Evolutionary conservation across 805 yeast genomes (phyloP).

Genomic region (Suhomyces kilbournensis): DNA sequence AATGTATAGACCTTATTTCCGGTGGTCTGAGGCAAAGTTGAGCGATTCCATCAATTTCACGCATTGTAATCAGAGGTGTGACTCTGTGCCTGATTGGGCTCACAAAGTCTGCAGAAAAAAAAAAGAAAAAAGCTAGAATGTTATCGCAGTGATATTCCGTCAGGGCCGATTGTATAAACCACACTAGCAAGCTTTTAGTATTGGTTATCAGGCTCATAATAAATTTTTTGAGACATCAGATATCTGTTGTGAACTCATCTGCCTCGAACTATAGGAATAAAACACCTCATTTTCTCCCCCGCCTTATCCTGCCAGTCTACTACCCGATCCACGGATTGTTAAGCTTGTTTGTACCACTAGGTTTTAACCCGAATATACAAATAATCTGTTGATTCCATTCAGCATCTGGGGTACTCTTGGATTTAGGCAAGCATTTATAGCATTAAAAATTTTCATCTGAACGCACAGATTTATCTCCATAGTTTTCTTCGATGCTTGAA

Average conservation of each 20-base stretch:
- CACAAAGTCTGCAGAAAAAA: neutral
- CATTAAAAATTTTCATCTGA: neutral
- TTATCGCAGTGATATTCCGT: neutral
- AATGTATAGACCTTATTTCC: neutral
- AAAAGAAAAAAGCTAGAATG: neutral
- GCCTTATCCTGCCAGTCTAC: neutral
- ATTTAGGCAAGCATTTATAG: neutral
- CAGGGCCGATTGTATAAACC: neutral
- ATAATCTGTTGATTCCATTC: neutral
- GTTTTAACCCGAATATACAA: neutral
- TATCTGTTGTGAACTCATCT: neutral
- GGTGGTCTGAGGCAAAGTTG: neutral
- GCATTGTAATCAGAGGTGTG: neutral
- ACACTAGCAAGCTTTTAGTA: neutral
- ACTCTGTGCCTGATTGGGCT: neutral
- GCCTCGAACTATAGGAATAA: neutral
- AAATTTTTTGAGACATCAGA: neutral
- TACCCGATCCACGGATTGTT: neutral
- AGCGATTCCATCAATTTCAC: neutral
- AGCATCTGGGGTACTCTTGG: neutral
- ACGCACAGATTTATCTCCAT: neutral
- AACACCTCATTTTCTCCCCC: neutral
- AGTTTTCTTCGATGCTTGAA: neutral
- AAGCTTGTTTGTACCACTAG: neutral
- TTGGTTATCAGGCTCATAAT: neutral